Conservation (phyloP, 2,329 filamentous ascomycete genomes). For the Tolypocladium sp. region DNA sequence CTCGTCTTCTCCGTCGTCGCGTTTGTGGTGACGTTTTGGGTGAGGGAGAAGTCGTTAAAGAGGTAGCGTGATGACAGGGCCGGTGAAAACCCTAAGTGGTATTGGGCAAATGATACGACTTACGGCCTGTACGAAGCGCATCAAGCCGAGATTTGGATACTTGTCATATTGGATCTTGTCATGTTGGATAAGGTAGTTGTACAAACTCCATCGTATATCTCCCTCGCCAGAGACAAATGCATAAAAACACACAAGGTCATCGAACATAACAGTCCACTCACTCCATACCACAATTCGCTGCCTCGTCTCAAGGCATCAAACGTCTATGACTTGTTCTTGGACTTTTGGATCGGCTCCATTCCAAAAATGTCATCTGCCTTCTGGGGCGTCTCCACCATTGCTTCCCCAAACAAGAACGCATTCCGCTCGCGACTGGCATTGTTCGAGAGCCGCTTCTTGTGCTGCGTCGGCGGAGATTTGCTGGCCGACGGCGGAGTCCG, state of each 20-base stretch:
- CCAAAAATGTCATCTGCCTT: constrained; percentile 45
- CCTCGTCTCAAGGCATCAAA: not conserved
- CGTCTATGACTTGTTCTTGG: constrained; percentile 8
- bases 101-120: not conserved
- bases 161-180: not conserved
- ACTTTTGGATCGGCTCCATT: constrained; percentile 35
- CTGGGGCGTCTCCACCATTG: constrained; percentile 24
- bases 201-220: not conserved
- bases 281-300: not conserved
- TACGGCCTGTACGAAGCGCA: not conserved
- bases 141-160: too few species aligned
- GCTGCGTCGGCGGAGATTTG: constrained; percentile 21
- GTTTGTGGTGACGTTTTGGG: constrained; percentile 35
- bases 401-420: constrained; percentile 52
- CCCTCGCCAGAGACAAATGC: not conserved
- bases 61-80: constrained; percentile 14
- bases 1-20: constrained; percentile 25
- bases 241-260: not conserved
- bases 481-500: constrained; percentile 10
- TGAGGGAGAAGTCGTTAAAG: constrained; percentile 47
- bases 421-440: constrained; percentile 44
- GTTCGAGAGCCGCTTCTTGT: constrained; percentile 31
- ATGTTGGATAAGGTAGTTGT: not conserved
- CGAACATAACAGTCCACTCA: not conserved
- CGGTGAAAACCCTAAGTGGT: too few species aligned